These are phyloP conservation scores for Dactylellina leptospora DNA, from an alignment of 2,329 filamentous ascomycete species.

Conservation along the genomic window DNA sequence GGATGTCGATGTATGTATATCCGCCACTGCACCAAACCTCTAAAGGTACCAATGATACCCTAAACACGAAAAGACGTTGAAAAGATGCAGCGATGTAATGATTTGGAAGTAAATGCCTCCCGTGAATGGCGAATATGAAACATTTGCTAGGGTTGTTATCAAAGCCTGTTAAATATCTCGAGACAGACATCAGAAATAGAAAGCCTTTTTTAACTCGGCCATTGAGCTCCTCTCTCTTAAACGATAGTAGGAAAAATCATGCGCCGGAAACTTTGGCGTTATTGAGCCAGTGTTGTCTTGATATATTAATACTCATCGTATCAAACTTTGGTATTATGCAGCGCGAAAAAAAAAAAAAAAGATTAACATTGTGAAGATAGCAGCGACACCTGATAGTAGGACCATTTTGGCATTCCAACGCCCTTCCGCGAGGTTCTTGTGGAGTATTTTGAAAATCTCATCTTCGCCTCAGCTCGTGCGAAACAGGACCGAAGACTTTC, in stretches of 20 bases:
- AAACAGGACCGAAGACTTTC: conserved; percentile 2
- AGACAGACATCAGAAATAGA: conserved; percentile 52
- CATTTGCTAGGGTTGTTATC: conserved; percentile 49
- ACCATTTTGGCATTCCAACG: conserved; percentile 16
- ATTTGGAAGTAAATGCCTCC: conserved; percentile 26
- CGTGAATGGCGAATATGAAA: conserved; percentile 53
- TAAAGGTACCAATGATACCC: conserved; percentile 6
- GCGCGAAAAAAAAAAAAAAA: too few species aligned
- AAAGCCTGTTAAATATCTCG: conserved; percentile 43
- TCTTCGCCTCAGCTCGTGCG: conserved; percentile 1
- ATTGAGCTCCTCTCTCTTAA: conserved; percentile 51
- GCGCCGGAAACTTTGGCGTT: conserved; percentile 52
- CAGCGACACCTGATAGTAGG: conserved; percentile 47
- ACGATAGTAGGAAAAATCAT: conserved; percentile 51
- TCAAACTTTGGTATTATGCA: too few species aligned
- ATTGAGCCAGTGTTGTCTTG: conserved; percentile 45
- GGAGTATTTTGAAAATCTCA: conserved; percentile 2
- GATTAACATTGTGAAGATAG: conserved; percentile 9
- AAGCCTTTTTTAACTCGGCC: conserved; percentile 20
- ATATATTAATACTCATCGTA: conserved; percentile 35
- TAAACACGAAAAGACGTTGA: conserved; percentile 43
- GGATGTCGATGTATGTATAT: conserved; percentile 28
- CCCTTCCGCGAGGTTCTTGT: background rate
- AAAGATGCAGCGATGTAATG: conserved; percentile 3
- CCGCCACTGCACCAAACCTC: conserved; percentile 17